phyloP scores from a whole-genome alignment of 768 basidiomycete species.

The Boletus reticuloceps region DNA sequence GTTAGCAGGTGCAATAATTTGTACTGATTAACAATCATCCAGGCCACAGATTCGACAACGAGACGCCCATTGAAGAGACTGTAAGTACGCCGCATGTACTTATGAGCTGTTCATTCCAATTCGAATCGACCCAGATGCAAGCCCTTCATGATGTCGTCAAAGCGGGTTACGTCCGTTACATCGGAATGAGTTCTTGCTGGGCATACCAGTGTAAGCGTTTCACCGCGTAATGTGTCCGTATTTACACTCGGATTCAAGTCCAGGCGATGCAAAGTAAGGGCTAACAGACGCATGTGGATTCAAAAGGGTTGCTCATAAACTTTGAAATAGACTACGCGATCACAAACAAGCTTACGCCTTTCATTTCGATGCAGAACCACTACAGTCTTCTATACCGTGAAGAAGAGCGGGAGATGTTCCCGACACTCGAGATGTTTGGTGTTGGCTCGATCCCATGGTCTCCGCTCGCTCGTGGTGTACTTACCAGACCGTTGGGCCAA shows the following conservation, averaged over 20 bases:
- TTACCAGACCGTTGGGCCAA: slow-evolving; percentile 33
- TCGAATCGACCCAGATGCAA: slow-evolving; percentile 34
- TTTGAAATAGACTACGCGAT: slow-evolving; percentile 37
- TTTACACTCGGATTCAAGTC: slow-evolving; percentile 22
- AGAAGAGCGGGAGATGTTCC: slow-evolving; percentile 60
- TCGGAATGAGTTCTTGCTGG: slow-evolving; percentile 43
- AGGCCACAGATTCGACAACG: slow-evolving; percentile 48
- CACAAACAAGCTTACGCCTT: slow-evolving; percentile 45
- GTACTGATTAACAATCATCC: not conserved
- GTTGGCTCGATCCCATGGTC: slow-evolving; percentile 48
- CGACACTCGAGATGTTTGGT: slow-evolving; percentile 45
- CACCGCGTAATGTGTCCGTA: not conserved
- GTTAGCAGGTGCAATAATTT: not conserved
- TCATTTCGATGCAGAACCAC: slow-evolving; percentile 67
- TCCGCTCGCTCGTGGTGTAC: slow-evolving; percentile 38
- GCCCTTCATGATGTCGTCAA: slow-evolving; percentile 51
- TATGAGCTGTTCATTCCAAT: not conserved
- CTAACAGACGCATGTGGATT: not conserved
- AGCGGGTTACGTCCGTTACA: slow-evolving; percentile 46
- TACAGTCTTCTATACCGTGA: slow-evolving; percentile 57
- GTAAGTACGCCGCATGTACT: slow-evolving; percentile 11
- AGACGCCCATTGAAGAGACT: slow-evolving; percentile 50
- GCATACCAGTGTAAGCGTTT: slow-evolving; percentile 37
- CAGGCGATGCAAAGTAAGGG: slow-evolving; percentile 40
- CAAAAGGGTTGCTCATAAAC: not conserved